Percentiles rank a stretch among this genome's conserved stretches.
Conservation (phyloP, 2,329 filamentous ascomycete genomes). For the Fusarium brachygibbosum region DNA sequence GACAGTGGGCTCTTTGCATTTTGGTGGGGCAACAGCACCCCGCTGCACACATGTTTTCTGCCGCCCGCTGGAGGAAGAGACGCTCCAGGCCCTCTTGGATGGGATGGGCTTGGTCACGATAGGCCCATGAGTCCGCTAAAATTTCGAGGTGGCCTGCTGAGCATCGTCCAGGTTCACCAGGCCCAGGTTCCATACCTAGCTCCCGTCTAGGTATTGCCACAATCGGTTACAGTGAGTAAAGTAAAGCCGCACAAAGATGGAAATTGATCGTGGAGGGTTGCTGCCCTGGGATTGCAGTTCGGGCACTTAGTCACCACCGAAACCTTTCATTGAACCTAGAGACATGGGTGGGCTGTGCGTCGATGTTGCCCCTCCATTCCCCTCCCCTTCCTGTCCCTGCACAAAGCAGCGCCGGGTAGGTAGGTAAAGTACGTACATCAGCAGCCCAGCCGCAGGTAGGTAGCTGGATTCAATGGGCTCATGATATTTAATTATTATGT, state of each 20-base stretch:
- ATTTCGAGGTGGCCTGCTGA: constrained; percentile 39
- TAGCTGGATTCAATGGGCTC: background rate
- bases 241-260: constrained; percentile 35
- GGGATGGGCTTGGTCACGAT: constrained; percentile 36
- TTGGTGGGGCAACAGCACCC: constrained; percentile 36
- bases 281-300: constrained; percentile 41
- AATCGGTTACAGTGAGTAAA: constrained; percentile 9
- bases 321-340: constrained; percentile 7
- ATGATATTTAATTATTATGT: background rate
- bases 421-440: constrained; percentile 1
- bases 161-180: constrained; percentile 13
- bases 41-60: constrained; percentile 25
- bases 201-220: constrained; percentile 35
- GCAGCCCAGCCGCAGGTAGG: background rate
- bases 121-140: constrained; percentile 43
- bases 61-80: constrained; percentile 31
- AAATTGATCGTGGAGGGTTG: constrained; percentile 41
- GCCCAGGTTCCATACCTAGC: background rate
- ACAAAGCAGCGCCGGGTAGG: background rate
- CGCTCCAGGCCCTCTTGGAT: constrained; percentile 41
- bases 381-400: constrained; percentile 14
- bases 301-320: constrained; percentile 28
- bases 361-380: constrained; percentile 31
- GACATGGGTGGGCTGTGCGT: background rate
- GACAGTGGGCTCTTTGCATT: constrained; percentile 36